Conservation (phyloP, 176 grass and related monocot species). For the Pontederia paniculata region DNA sequence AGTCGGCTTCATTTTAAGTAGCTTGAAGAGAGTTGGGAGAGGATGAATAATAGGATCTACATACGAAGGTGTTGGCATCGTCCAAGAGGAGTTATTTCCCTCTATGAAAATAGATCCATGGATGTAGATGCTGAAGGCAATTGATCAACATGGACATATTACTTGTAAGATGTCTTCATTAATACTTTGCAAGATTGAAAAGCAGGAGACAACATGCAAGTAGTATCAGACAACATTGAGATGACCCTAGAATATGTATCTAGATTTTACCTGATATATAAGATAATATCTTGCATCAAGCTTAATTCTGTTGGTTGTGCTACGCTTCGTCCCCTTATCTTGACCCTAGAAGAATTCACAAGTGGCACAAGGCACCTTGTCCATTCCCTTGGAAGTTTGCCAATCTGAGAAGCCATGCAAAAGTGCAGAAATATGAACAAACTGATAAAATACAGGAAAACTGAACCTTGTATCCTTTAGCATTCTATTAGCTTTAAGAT, state of each 20-base stretch:
- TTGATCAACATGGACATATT: not conserved
- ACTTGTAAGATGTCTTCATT: not conserved
- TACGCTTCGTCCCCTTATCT: conserved; percentile 47
- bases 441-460: no score
- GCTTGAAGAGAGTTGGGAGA: conserved; percentile 44
- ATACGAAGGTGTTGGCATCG: conserved; percentile 19
- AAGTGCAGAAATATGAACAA: not conserved
- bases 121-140: conserved; percentile 56
- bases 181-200: no score
- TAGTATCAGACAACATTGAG: no score
- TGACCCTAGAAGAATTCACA: conserved; percentile 72
- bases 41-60: conserved; percentile 39
- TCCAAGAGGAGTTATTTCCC: conserved; percentile 30
- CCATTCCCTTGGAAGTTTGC: conserved; percentile 60
- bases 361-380: conserved; percentile 59
- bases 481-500: no score
- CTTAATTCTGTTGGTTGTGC: conserved; percentile 31
- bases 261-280: conserved; percentile 31
- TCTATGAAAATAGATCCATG: conserved; percentile 57
- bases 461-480: no score
- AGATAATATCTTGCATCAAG: conserved; percentile 62
- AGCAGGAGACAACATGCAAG: not conserved
- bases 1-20: conserved; percentile 48
- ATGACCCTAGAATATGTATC: no score
- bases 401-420: conserved; percentile 34